Percentiles rank a stretch among this genome's conserved stretches.
Conservation (phyloP, 2,329 filamentous ascomycete genomes). For the Colletotrichum shisoi region DNA sequence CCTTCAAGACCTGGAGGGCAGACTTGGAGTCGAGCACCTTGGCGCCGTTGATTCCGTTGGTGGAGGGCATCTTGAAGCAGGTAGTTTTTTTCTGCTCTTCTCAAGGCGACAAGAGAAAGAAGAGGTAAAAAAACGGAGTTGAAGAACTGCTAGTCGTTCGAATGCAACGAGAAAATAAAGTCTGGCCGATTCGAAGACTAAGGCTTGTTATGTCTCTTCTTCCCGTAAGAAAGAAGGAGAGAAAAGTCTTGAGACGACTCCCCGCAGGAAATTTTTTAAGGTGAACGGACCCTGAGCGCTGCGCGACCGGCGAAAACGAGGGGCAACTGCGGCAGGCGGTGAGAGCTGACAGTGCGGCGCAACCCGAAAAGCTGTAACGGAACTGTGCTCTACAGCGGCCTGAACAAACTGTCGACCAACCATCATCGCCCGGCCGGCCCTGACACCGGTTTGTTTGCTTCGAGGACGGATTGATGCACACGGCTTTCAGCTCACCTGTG, state of each 20-base stretch:
- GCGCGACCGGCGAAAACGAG: constrained; percentile 32
- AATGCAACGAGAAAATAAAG: constrained; percentile 46
- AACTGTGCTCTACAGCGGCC: constrained; percentile 27
- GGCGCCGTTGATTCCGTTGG: constrained; percentile 60
- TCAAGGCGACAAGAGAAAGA: constrained; percentile 44
- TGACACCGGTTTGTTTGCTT: neutral
- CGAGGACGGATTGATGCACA: neutral
- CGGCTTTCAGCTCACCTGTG: neutral
- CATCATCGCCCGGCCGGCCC: neutral
- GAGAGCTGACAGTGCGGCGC: constrained; percentile 29
- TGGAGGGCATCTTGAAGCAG: constrained; percentile 69
- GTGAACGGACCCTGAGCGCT: constrained; percentile 31
- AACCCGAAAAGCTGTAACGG: neutral
- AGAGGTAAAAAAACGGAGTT: constrained; percentile 47
- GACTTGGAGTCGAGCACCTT: constrained; percentile 75
- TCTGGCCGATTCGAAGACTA: constrained; percentile 46
- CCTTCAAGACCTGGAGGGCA: constrained; percentile 81
- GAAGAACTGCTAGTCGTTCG: constrained; percentile 45
- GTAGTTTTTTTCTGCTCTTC: constrained; percentile 41
- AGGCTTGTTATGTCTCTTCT: constrained; percentile 54
- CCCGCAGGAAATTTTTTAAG: constrained; percentile 53
- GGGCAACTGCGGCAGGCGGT: constrained; percentile 38
- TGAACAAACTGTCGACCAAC: constrained; percentile 2
- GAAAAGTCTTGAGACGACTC: constrained; percentile 47
- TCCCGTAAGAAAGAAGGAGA: constrained; percentile 61